phyloP scores from a whole-genome alignment of 164 flowering plant species.

The Vitis rotundifolia region DNA sequence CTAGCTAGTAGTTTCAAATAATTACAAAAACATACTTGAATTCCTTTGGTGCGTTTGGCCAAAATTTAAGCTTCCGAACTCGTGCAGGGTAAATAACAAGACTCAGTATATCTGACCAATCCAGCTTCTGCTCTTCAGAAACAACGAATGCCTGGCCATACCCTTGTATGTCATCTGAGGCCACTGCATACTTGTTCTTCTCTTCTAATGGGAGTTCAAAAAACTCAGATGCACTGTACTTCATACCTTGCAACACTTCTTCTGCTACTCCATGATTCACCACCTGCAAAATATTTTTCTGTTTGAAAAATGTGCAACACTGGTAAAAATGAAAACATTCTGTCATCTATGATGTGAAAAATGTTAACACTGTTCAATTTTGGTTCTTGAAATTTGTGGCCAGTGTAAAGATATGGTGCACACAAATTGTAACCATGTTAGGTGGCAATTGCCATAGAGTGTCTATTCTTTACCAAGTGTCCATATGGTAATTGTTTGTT shows the following conservation, averaged over 20 bases:
- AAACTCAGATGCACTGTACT: constrained; percentile 11
- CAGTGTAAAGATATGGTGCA: too few species aligned
- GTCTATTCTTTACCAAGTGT: too few species aligned
- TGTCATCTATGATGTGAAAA: too few species aligned
- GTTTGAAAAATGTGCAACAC: neutral
- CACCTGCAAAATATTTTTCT: constrained; percentile 12
- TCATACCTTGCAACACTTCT: constrained; percentile 13
- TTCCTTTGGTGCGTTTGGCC: constrained; percentile 14
- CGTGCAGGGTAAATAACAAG: constrained; percentile 3
- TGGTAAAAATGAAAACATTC: neutral
- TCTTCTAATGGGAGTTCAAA: constrained; percentile 26
- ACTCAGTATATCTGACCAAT: constrained; percentile 19
- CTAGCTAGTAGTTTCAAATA: neutral
- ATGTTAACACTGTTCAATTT: too few species aligned
- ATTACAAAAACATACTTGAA: constrained; percentile 8
- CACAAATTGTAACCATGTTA: too few species aligned
- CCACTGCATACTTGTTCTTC: constrained; percentile 19
- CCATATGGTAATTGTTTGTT: too few species aligned
- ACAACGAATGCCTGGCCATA: constrained; percentile 20
- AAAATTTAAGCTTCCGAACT: constrained; percentile 7
- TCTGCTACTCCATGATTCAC: constrained; percentile 23
- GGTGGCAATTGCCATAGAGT: too few species aligned
- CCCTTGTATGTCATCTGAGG: constrained; percentile 20
- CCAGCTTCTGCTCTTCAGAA: constrained; percentile 21
- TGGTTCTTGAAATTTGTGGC: too few species aligned